Evolutionary conservation across 1,139 yeast species (phyloP).

Genomic region (Kodamaea anthophila): DNA sequence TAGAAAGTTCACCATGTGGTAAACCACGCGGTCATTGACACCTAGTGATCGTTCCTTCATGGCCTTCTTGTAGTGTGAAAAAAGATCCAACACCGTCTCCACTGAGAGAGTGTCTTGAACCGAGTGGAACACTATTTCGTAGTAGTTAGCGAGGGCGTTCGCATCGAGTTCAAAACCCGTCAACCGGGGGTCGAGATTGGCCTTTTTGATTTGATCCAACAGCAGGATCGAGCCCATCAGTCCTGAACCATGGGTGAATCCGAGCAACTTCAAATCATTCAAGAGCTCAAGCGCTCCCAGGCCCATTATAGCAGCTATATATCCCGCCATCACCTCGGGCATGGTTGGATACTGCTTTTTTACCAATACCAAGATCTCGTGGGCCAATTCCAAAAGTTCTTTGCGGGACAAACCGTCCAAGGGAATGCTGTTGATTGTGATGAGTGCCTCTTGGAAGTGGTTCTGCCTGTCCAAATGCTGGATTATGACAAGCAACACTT

Average conservation of each 20-base stretch:
- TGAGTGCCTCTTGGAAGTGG: conserved; percentile 31
- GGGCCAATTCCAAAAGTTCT: conserved; percentile 18
- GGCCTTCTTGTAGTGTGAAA: conserved; percentile 14
- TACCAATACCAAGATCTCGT: conserved; percentile 30
- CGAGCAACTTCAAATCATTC: conserved; percentile 22
- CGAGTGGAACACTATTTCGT: conserved; percentile 20
- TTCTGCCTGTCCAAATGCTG: conserved; percentile 23
- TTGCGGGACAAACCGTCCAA: conserved; percentile 15
- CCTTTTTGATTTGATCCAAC: conserved; percentile 16
- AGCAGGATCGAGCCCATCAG: conserved; percentile 11
- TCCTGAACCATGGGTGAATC: conserved; percentile 17
- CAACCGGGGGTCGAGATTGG: conserved; percentile 26
- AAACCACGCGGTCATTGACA: conserved; percentile 23
- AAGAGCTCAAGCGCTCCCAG: conserved; percentile 15
- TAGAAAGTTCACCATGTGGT: conserved; percentile 25
- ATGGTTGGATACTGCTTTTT: conserved; percentile 24
- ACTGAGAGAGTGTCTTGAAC: conserved; percentile 13
- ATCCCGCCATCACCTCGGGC: conserved; percentile 35
- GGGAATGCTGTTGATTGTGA: conserved; percentile 28
- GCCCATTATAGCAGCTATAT: conserved; percentile 27
- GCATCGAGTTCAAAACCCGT: conserved; percentile 21
- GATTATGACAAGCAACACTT: conserved; percentile 23
- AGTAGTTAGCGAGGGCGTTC: conserved; percentile 21
- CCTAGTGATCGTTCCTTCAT: neutral
- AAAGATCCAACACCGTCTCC: conserved; percentile 15